A percentile compares a stretch with the other conserved stretches of the same genome.
phyloP scores from a whole-genome alignment of 2,329 filamentous ascomycete genomes.

The Nemania bipapillata region DNA sequence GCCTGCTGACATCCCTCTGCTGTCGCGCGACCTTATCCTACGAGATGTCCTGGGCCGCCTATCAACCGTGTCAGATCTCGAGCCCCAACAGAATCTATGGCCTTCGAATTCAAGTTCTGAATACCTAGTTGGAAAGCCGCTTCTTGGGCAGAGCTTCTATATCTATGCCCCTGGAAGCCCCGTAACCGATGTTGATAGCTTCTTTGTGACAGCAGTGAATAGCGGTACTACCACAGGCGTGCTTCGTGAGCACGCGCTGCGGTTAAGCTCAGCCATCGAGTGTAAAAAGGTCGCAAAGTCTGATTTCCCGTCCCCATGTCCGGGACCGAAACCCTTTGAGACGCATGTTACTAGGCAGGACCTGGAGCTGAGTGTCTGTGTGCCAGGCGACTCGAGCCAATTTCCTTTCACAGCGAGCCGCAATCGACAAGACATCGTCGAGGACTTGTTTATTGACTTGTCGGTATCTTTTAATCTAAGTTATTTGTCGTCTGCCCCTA shows the following conservation, averaged over 20 bases:
- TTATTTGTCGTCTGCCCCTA: neutral
- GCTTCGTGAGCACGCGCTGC: neutral
- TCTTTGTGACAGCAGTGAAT: conserved; percentile 2
- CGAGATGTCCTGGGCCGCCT: neutral
- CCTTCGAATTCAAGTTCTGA: neutral
- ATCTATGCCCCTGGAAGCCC: neutral
- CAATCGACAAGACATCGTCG: conserved; percentile 4
- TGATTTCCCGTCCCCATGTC: neutral
- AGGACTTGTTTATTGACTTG: neutral
- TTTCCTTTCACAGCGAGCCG: neutral
- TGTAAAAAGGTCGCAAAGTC: neutral
- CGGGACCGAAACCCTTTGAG: neutral
- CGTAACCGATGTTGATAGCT: neutral
- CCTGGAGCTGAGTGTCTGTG: conserved; percentile 1
- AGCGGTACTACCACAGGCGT: neutral
- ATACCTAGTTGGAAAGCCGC: neutral
- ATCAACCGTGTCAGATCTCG: neutral
- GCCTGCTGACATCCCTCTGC: neutral
- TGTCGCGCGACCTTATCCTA: neutral
- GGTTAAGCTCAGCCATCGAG: neutral
- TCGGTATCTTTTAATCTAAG: neutral
- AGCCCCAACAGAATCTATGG: neutral
- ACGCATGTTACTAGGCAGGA: neutral
- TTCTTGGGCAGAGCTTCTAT: neutral
- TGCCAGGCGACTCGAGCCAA: neutral